Evolutionary conservation across 768 basidiomycete species (phyloP), one percentile per base, ranked within the genome.

Genomic region (Naganishia vaughanmartiniae): DNA sequence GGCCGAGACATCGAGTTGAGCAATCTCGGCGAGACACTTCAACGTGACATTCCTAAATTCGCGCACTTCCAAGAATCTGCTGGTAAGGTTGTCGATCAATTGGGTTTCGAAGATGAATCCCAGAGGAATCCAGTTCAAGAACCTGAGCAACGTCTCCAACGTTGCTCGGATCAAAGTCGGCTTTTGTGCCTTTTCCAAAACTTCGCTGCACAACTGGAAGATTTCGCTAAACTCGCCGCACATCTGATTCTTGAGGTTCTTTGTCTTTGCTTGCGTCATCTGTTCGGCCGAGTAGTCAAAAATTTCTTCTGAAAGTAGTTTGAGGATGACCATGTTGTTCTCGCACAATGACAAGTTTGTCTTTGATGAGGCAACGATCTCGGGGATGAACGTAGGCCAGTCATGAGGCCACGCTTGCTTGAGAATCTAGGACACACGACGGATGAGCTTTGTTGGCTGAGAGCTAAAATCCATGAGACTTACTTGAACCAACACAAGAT

Each of bases 351-450:
- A 89, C 48, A 97, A 87, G 79, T 93, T 97, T 53, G 92, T 92
- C 82, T 95, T 95, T 54, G 95, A 98, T 10, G 95, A 96, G 75
- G 93, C 90, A 70, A 98, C 93, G 55, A 98, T 90, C 82, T 98
- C 94, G 14, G 91, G 88, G 76, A 97, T 96, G 84, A 97, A 98
- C 26, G 87, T 91, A 36, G 95, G 94, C 96, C 96, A 99, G 78
- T 96, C 93, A 80, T 96, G 92, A 30, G 95, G 95, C 96, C 96
- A 99, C 81, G 97, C 96, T 84, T 98, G 96, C 83, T 98, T 99
- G 74, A 99, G 84, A 72, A 99, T 96, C 93, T 99, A 77, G 24
- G 39, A 31, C 15, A 26, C 4, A 19, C 24, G 5, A 48, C 39
- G 24, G n/a, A 54, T 45, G 15, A 36, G n/a, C 53, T 33, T 51